Evolutionary conservation across 345 rosid species (phyloP).

Genomic region (Erysimum cheiranthoides): DNA sequence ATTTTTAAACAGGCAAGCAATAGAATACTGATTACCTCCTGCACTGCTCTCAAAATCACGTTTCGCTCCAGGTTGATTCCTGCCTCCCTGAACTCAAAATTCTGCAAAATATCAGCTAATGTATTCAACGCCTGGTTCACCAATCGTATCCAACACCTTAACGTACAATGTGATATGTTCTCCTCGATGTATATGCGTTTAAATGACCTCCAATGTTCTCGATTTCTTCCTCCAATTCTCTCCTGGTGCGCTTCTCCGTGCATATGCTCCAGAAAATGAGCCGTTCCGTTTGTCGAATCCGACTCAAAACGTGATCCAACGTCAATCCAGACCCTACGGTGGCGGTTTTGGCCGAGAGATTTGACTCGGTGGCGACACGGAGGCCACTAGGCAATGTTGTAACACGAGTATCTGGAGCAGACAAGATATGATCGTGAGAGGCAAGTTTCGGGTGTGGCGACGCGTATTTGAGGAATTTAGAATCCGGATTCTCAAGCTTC

Average conservation of each 20-base stretch:
- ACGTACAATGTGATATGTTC: conserved; percentile 93
- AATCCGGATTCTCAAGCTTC: conserved; percentile 58
- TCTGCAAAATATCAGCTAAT: conserved; percentile 87
- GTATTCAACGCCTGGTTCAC: conserved; percentile 67
- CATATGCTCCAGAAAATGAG: conserved; percentile 96
- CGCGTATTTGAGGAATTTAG: conserved; percentile 84
- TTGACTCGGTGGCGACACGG: conserved; percentile 88
- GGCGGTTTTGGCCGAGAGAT: conserved; percentile 69
- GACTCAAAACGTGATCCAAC: conserved; percentile 92
- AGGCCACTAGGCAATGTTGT: conserved; percentile 86
- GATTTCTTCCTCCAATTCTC: conserved; percentile 79
- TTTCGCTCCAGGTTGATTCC: conserved; percentile 70
- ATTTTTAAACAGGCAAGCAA: neutral
- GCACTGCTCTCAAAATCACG: conserved; percentile 74
- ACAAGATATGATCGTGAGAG: conserved; percentile 73
- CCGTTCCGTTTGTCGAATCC: conserved; percentile 83
- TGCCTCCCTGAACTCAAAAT: conserved; percentile 63
- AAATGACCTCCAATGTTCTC: conserved; percentile 94
- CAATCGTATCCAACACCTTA: conserved; percentile 78
- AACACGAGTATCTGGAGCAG: conserved; percentile 81
- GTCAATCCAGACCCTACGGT: conserved; percentile 97
- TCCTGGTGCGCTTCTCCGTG: conserved; percentile 65
- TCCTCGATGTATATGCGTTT: conserved; percentile 88
- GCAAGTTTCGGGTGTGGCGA: conserved; percentile 73
- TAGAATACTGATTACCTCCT: conserved; percentile 63